A percentile compares a stretch with the other conserved stretches of the same genome.
These are phyloP conservation scores for Pichia cephalocereana DNA, from an alignment of 805 yeast species.

Conservation along the genomic window DNA sequence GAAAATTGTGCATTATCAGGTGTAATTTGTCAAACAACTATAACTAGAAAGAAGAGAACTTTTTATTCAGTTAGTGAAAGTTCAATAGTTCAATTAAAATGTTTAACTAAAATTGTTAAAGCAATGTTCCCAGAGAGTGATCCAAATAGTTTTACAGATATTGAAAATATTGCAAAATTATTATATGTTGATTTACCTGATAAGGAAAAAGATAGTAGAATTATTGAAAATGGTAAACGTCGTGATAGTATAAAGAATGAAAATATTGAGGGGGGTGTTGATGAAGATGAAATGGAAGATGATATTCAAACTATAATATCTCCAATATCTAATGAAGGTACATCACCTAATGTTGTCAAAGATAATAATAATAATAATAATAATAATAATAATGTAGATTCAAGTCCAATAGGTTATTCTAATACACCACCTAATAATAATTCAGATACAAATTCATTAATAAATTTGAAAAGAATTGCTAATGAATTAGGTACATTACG, in stretches of 20 bases:
- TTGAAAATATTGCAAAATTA: conserved; percentile 22
- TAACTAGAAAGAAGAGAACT: conserved; percentile 25
- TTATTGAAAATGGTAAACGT: neutral
- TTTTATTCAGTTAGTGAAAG: conserved; percentile 26
- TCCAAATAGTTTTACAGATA: conserved; percentile 26
- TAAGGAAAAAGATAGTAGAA: neutral
- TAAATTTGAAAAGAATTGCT: conserved; percentile 11
- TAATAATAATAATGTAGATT: too few relatives aligned
- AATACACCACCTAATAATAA: too few relatives aligned
- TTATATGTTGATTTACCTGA: conserved; percentile 16
- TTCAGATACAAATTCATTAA: neutral
- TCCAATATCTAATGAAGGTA: too few relatives aligned
- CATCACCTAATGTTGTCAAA: too few relatives aligned
- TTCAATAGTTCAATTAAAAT: conserved; percentile 28
- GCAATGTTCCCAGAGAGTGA: conserved; percentile 30
- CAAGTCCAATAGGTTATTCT: too few relatives aligned
- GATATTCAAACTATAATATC: too few relatives aligned
- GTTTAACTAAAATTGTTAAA: conserved; percentile 23
- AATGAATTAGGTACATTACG: conserved; percentile 2
- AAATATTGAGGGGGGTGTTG: neutral
- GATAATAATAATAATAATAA: too few relatives aligned
- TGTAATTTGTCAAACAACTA: conserved; percentile 23
- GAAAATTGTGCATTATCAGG: conserved; percentile 19
- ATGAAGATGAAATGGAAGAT: too few relatives aligned
- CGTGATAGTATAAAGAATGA: too few relatives aligned